Evolutionary conservation across 2,329 filamentous ascomycete genomes (phyloP), one percentile per base, ranked within the genome.

Genomic region (Alternaria dauci): DNA sequence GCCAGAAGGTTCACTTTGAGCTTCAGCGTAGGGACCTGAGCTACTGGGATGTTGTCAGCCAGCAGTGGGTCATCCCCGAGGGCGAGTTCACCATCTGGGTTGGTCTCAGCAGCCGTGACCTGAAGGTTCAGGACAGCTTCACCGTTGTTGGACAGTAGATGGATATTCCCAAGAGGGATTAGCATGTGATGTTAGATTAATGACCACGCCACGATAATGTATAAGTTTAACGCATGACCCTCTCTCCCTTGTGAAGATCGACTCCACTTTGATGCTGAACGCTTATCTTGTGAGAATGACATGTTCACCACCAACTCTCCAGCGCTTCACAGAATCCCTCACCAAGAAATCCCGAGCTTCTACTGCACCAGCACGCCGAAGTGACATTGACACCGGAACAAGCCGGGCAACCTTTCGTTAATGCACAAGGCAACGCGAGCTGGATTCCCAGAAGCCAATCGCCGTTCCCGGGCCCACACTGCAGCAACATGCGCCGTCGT

Each of bases 1-100:
- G 84, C 48, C 83, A 82, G n/a, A 86, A 83, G 3, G 95, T 95
- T 79, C 82, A 77, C 1, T 89, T 87, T 1, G 84, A 88, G 30
- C 78, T 97, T 52, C 92, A 88, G 23, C 85, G 94, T 36, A 87
- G 92, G 57, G 94, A 97, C 74, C 68, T 97, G 61, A 93, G 90
- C 77, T 95, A 92, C 81, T 97, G 94, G 94, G 91, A 96, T 67
- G 81, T 87, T 1, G 82, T 76, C 0, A 76, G 80, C 20, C 93
- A 97, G 83, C 89, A 97, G 81, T 97, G 94, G 93, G 85, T 93
- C 28, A 76, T 72, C 65, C 77, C 60, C 78, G 82, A n/a, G 73
- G 84, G 77, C 77, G 75, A 58, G 71, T 73, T 75, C 53, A 69
- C 62, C 8, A 32, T 73, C 39, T 69, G 64, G 58, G 69, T 71